Conservation (phyloP, 305 asterid species). For the Solanum hybrid region DNA sequence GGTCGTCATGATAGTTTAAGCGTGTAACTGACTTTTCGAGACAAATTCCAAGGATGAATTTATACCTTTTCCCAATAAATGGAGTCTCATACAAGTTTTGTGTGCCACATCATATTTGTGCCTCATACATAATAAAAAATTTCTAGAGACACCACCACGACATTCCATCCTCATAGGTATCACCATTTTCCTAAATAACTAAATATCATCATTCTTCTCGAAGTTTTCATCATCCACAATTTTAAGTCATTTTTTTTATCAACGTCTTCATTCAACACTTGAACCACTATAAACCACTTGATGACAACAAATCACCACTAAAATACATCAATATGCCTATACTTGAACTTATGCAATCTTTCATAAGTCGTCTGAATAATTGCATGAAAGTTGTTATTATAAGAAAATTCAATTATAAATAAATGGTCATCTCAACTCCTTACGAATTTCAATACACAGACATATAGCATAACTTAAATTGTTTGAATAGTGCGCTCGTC, state of each 20-base stretch:
- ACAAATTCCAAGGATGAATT: too few relatives aligned
- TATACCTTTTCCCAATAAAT: too few relatives aligned
- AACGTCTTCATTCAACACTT: not conserved
- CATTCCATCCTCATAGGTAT: not conserved
- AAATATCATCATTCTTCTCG: not conserved
- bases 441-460: not conserved
- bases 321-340: too few relatives aligned
- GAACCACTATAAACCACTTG: too few relatives aligned
- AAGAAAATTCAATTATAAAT: too few relatives aligned
- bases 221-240: not conserved
- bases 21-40: too few relatives aligned
- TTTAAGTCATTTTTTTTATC: too few relatives aligned
- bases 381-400: not conserved
- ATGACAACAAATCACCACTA: not conserved
- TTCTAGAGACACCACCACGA: too few relatives aligned
- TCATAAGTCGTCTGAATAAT: not conserved
- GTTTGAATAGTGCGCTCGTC: not conserved
- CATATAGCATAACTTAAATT: not conserved
- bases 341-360: not conserved
- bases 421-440: not conserved
- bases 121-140: too few relatives aligned
- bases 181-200: not conserved
- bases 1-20: too few relatives aligned
- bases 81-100: too few relatives aligned
- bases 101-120: too few relatives aligned